Base-by-base conservation (phyloP, 805 yeast genomes). In the Yueomyces sinensis region DNA sequence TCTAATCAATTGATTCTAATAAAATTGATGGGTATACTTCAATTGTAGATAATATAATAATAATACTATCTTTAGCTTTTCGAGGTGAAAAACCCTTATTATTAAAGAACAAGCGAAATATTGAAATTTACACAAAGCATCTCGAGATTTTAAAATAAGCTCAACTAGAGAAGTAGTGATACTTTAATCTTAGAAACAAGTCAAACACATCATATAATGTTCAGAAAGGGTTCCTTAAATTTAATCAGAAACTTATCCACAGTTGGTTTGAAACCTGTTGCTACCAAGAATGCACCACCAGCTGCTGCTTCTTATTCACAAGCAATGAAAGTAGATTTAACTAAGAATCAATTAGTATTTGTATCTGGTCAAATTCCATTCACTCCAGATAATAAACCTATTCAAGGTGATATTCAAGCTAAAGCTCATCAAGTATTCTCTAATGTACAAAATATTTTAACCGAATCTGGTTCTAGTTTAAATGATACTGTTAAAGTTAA, bases 241-340 rank as follows among this genome's bases (percentile, higher is more conserved):
- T n/a, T n/a, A n/a, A n/a, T 20, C 24, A 7, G 11, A 11, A 20
- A 7, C 24, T 7, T 11, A 7, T 7, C 24, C 24, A 20, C 7
- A 11, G 24, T 7, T n/a, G 14, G 14, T 11, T 35, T 49, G 34
- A 50, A 55, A 22, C 53, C 66, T 70, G 76, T 83, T 39, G 66
- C 70, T 48, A 74, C 94, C 34, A 65, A 74, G 42, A 66, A 65
- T 45, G 95, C 97, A 27, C 97, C 98, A 46, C 86, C 94, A 39
- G 95, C 97, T 41, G 95, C 95, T 29, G 97, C 95, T 27, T 75
- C 95, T 13, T 89, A 89, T 61, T 83, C 95, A 20, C 98, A 91
- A 62, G 98, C 97, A 32, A 73, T 87, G 59, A 86, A 82, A 64
- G 94, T 76, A 49, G 11, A 22, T 11, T 7, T 20, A 20, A 25